Evolutionary conservation across 2,329 filamentous ascomycete genomes (phyloP), one percentile per base, ranked within the genome.

Genomic region (Trichoderma pleuroti): DNA sequence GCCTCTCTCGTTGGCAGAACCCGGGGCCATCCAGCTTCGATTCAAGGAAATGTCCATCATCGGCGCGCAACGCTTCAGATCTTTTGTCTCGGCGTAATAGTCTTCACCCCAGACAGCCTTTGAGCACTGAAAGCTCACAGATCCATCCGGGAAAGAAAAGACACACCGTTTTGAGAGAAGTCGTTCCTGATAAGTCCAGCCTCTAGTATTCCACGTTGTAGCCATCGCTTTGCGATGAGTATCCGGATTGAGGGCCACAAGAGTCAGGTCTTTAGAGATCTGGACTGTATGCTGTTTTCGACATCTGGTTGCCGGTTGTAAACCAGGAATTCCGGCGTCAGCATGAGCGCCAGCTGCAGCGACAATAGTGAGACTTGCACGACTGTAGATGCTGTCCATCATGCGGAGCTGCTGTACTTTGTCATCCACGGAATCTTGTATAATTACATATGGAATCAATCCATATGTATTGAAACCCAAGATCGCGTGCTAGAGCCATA

Each of bases 361-460:
- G 21, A 70, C 66, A 28, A 72, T 72, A 16, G 70, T 70, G 49
- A 72, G 67, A n/a, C 28, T 64, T 12, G 70, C 66, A 12, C 67
- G 66, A 4, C 66, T 70, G 30, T 72, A 72, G 16, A 72, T 70
- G 39, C 46, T 49, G 36, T 69, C 66, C 70, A 72, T 72, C 46
- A 71, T 69, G n/a, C 64, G 36, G 14, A 71, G 64, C 42, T 71
- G 70, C 57, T 62, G 65, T 5, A 26, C 36, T 18, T 72, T 72
- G 18, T 70, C 70, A 0, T 24, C 34, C 21, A 1, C 7, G 18
- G 63, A 70, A 18, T 73, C 72, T 54, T 73, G 72, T 11, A 73
- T 54, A 12, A 73, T 73, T 73, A 16, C 72, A 73, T 49, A 73
- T 16, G 1, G 72, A 70, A 24, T 73, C 72, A 30, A 73, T 61